A percentile compares a stretch with the other conserved stretches of the same genome.
Evolutionary conservation across 139 green algal species (phyloP).

Genomic region (Chlorella sorokiniana): DNA sequence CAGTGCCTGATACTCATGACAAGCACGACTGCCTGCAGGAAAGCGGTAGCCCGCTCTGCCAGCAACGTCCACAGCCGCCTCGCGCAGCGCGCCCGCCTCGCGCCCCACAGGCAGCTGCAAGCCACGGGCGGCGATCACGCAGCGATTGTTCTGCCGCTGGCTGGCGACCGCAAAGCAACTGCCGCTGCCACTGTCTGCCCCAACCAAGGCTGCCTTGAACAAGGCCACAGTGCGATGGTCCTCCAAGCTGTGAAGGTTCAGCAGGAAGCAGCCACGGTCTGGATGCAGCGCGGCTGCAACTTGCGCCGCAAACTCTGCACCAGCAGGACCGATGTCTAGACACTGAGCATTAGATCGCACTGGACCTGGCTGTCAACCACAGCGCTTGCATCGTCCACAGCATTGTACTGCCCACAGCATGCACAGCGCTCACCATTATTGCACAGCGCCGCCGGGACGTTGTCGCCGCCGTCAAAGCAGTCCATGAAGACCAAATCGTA

Average conservation of each 20-base stretch:
- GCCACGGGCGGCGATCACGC: constrained; percentile 7
- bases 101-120: not conserved
- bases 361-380: too few relatives aligned
- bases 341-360: too few relatives aligned
- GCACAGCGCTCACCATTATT: not conserved
- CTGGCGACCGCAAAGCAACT: constrained; percentile 18
- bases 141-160: constrained; percentile 26
- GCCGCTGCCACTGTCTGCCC: not conserved
- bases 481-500: constrained; percentile 64
- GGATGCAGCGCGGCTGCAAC: constrained; percentile 53
- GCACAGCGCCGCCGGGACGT: constrained; percentile 45
- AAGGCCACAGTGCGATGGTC: not conserved
- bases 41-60: constrained; percentile 29
- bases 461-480: constrained; percentile 63
- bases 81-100: not conserved
- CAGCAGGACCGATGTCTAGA: not conserved
- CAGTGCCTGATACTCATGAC: not conserved
- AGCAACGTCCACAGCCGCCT: constrained; percentile 5
- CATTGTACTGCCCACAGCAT: not conserved
- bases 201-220: not conserved
- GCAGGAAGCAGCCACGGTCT: constrained; percentile 49
- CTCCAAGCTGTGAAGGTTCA: constrained; percentile 49
- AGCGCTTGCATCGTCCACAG: too few relatives aligned
- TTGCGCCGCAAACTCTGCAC: constrained; percentile 33
- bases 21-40: constrained; percentile 28